Evolutionary conservation across 441 rosid genomes (phyloP).

Genomic region (Gossypium schwendimanii): DNA sequence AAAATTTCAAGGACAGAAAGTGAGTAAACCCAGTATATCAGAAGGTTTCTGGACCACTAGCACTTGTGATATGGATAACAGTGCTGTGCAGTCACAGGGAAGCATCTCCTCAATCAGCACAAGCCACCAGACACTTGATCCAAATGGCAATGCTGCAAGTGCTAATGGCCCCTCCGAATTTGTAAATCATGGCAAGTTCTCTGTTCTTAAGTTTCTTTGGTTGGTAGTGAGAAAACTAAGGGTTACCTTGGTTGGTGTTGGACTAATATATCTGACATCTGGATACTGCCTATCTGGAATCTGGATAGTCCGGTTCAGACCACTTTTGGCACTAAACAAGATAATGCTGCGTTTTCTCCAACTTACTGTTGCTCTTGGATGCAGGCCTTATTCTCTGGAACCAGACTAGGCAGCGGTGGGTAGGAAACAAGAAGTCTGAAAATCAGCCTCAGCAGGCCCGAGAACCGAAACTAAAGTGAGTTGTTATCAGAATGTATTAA

Average conservation of each 20-base stretch:
- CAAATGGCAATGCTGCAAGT: slow-evolving; percentile 41
- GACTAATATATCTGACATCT: not conserved
- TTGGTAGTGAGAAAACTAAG: not conserved
- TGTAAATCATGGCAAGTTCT: slow-evolving; percentile 73
- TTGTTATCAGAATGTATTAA: slow-evolving; percentile 16
- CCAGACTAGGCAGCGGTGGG: slow-evolving; percentile 58
- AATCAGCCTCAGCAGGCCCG: slow-evolving; percentile 25
- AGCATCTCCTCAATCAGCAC: slow-evolving; percentile 53
- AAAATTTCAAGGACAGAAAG: slow-evolving; percentile 20
- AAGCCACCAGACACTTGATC: slow-evolving; percentile 43
- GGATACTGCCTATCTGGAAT: not conserved
- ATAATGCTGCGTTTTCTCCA: slow-evolving; percentile 4
- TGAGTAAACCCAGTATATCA: slow-evolving; percentile 34
- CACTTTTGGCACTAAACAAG: not conserved
- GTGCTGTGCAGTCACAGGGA: slow-evolving; percentile 56
- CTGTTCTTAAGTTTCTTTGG: slow-evolving; percentile 5
- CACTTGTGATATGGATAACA: slow-evolving; percentile 57
- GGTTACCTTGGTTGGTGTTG: not conserved
- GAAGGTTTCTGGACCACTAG: slow-evolving; percentile 64
- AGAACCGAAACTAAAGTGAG: slow-evolving; percentile 61
- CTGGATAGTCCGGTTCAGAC: not conserved
- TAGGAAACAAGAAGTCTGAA: slow-evolving; percentile 39
- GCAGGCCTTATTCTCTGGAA: slow-evolving; percentile 70
- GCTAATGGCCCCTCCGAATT: slow-evolving; percentile 45
- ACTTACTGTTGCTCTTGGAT: slow-evolving; percentile 13